Percentiles rank a stretch among this genome's conserved stretches.
Evolutionary conservation across 2,329 filamentous ascomycete species (phyloP).

Genomic region (Pestalotiopsis sp.): DNA sequence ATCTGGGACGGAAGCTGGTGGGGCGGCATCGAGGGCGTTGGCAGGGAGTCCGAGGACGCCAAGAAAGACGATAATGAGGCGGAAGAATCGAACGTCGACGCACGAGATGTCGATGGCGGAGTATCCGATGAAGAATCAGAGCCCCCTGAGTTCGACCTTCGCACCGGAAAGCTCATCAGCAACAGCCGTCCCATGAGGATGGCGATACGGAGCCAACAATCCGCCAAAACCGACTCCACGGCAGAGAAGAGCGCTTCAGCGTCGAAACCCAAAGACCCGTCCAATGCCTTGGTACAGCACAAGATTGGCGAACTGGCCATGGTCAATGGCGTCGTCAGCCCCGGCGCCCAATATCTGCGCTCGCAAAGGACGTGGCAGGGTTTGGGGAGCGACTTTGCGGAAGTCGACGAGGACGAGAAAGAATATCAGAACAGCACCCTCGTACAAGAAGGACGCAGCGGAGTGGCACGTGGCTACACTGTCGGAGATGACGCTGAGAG

Average conservation of each 20-base stretch:
- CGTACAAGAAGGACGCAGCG: constrained; percentile 84
- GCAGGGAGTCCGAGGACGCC: constrained; percentile 38
- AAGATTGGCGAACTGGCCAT: constrained; percentile 70
- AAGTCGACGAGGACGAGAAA: constrained; percentile 62
- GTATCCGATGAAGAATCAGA: constrained; percentile 71
- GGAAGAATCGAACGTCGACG: constrained; percentile 12
- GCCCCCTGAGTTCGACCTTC: constrained; percentile 88
- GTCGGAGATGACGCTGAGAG: constrained; percentile 62
- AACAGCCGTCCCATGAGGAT: constrained; percentile 74
- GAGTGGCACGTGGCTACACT: constrained; percentile 85
- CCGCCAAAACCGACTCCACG: constrained; percentile 29
- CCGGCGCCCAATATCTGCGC: constrained; percentile 84
- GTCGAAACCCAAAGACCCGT: constrained; percentile 32
- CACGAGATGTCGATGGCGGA: constrained; percentile 40
- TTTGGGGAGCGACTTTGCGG: constrained; percentile 80
- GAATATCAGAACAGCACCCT: constrained; percentile 62
- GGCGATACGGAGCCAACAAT: constrained; percentile 26
- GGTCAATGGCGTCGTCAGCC: constrained; percentile 85
- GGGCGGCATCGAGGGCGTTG: constrained; percentile 77
- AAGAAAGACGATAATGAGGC: constrained; percentile 22
- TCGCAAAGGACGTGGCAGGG: constrained; percentile 89
- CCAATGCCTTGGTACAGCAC: constrained; percentile 62
- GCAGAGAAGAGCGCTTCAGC: constrained; percentile 21
- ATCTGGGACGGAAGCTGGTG: constrained; percentile 90
- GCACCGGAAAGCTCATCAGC: constrained; percentile 82